Evolutionary conservation across 257 asterid species (phyloP).

Genomic region (Lithospermum erythrorhizon): DNA sequence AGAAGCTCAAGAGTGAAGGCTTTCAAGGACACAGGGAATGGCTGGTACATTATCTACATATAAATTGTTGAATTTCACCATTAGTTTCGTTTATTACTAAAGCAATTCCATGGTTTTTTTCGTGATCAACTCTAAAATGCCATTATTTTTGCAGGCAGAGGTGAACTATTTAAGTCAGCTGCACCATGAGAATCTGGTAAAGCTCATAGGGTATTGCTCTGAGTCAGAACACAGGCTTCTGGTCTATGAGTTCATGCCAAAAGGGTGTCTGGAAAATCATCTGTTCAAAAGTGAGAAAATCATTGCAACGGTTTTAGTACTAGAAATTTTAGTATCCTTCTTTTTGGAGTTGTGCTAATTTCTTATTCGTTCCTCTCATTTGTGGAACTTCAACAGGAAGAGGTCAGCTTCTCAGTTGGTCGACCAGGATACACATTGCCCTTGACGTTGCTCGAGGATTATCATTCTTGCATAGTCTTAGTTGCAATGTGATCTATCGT

Average conservation of each 20-base stretch:
- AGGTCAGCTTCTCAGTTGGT: conserved; percentile 47
- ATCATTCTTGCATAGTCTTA: conserved; percentile 43
- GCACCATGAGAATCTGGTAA: conserved; percentile 55
- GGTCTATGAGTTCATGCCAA: conserved; percentile 64
- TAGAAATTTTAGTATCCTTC: neutral
- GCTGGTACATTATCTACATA: conserved; percentile 37
- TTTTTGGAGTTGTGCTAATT: neutral
- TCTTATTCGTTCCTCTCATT: neutral
- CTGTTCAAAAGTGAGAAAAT: conserved; percentile 42
- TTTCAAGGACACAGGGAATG: conserved; percentile 75
- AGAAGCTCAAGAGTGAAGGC: conserved; percentile 47
- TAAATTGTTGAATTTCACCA: too few relatives aligned
- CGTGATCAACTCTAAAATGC: neutral
- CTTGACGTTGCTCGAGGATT: conserved; percentile 54
- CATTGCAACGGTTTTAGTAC: neutral
- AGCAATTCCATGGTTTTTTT: neutral
- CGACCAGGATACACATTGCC: conserved; percentile 44
- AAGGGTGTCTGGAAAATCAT: conserved; percentile 76
- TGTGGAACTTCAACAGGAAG: conserved; percentile 30
- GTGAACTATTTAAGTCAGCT: conserved; percentile 55
- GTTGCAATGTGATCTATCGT: conserved; percentile 52
- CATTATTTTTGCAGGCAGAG: conserved; percentile 36
- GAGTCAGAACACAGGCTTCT: conserved; percentile 50
- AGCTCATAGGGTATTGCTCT: conserved; percentile 61
- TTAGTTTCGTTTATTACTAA: neutral